These are phyloP conservation scores for Aspergillus sergii DNA, from an alignment of 2,329 filamentous ascomycete species.

Conservation along the genomic window DNA sequence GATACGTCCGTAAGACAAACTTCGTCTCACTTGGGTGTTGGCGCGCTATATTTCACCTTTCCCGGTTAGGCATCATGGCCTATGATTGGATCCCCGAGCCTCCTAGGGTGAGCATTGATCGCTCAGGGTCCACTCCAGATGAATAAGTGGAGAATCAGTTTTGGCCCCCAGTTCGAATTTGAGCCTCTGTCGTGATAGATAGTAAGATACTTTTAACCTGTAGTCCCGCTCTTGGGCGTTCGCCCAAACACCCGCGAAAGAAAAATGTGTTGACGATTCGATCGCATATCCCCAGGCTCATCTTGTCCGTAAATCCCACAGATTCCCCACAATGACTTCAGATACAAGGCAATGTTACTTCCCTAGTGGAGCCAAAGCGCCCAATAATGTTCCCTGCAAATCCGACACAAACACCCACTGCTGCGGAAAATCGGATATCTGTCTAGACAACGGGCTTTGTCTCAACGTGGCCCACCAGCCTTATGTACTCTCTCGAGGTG, in stretches of 20 bases:
- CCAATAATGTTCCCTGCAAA: slow-evolving; percentile 28
- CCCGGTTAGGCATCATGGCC: neutral
- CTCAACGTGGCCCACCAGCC: slow-evolving; percentile 26
- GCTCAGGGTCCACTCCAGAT: neutral
- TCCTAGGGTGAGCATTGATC: neutral
- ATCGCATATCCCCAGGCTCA: no score
- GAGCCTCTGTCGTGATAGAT: neutral
- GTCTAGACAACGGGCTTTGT: slow-evolving; percentile 33
- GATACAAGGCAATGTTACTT: slow-evolving; percentile 28
- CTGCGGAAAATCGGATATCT: slow-evolving; percentile 28
- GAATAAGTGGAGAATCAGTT: neutral
- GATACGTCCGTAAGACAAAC: neutral
- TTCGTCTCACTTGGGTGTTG: no score
- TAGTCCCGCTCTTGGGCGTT: neutral
- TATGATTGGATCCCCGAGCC: neutral
- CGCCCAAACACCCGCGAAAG: no score
- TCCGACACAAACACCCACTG: slow-evolving; percentile 27
- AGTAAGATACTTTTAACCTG: neutral
- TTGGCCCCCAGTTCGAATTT: neutral
- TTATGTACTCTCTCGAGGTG: slow-evolving; percentile 29
- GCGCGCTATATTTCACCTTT: neutral
- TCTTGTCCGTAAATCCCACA: no score
- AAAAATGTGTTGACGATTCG: no score
- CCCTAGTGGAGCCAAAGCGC: slow-evolving; percentile 24
- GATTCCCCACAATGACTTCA: neutral